phyloP scores from a whole-genome alignment of 495 filamentous ascomycete genomes.

The Xylaria nigripes region DNA sequence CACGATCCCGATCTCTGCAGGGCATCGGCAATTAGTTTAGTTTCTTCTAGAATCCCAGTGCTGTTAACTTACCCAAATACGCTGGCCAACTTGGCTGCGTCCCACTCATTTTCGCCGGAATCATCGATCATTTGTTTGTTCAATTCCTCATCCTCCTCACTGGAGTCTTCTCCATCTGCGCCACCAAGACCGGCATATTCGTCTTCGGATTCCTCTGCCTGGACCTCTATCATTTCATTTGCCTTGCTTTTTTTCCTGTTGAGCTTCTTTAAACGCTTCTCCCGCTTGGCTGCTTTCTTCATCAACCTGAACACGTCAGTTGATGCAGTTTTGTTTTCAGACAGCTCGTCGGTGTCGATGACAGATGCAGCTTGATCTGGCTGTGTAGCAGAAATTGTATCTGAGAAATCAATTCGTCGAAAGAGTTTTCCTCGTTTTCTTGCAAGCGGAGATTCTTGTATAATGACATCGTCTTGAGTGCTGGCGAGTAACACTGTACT shows the following conservation, averaged over 20 bases:
- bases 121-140: constrained; percentile 88
- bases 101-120: constrained; percentile 54
- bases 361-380: background rate
- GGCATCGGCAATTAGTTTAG: background rate
- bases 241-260: constrained; percentile 85
- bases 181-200: constrained; percentile 95
- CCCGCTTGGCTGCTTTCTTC: constrained; percentile 55
- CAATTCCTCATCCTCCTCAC: constrained; percentile 54
- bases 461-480: constrained; percentile 24
- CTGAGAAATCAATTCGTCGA: constrained; percentile 29
- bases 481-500: constrained; percentile 56
- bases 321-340: constrained; percentile 3
- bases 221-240: constrained; percentile 80
- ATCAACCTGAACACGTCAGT: constrained; percentile 61
- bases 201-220: constrained; percentile 95
- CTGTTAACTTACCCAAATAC: constrained; percentile 71
- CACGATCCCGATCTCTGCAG: constrained; percentile 54
- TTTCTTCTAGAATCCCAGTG: constrained; percentile 10
- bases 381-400: constrained; percentile 6
- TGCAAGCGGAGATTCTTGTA: constrained; percentile 52
- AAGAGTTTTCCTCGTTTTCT: constrained; percentile 53
- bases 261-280: constrained; percentile 49
- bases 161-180: constrained; percentile 76
- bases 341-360: background rate
- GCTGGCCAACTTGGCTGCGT: constrained; percentile 74